Percentiles rank a stretch among this genome's conserved stretches.
These are phyloP conservation scores for Phytophthora ramorum DNA, from an alignment of 352 stramenopile species.

Conservation along the genomic window DNA sequence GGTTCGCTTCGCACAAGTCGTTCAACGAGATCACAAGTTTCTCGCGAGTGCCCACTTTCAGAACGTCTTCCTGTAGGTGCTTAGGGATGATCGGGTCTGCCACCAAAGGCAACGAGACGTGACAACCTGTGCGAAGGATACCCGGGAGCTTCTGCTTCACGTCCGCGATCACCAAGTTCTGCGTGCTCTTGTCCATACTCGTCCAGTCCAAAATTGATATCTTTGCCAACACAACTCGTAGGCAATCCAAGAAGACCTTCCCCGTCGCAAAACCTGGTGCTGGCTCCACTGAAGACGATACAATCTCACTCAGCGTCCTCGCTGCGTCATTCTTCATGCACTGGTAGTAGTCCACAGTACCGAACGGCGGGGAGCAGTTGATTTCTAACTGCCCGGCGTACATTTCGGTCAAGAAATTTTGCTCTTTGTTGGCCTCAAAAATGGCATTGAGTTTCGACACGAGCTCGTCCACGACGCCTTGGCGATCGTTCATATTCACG, in stretches of 20 bases:
- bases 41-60: slow-evolving; percentile 6
- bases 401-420: slow-evolving; percentile 76
- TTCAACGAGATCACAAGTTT: slow-evolving; percentile 27
- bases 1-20: slow-evolving; percentile 31
- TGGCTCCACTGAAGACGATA: neutral
- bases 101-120: slow-evolving; percentile 4
- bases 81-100: slow-evolving; percentile 7
- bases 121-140: slow-evolving; percentile 43
- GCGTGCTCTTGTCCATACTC: slow-evolving; percentile 57
- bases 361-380: slow-evolving; percentile 72
- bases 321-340: slow-evolving; percentile 31
- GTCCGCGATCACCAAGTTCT: slow-evolving; percentile 46
- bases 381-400: slow-evolving; percentile 65
- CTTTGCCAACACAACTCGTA: slow-evolving; percentile 69
- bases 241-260: slow-evolving; percentile 66
- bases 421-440: slow-evolving; percentile 47
- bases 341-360: slow-evolving; percentile 63
- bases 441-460: slow-evolving; percentile 50
- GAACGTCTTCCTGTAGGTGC: slow-evolving; percentile 27
- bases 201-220: slow-evolving; percentile 84
- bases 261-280: slow-evolving; percentile 43
- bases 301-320: slow-evolving; percentile 10
- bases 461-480: slow-evolving; percentile 57
- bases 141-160: slow-evolving; percentile 36
- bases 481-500: slow-evolving; percentile 69